Base-by-base conservation (phyloP, 2,329 filamentous ascomycete species). In the Xylariales sp. region DNA sequence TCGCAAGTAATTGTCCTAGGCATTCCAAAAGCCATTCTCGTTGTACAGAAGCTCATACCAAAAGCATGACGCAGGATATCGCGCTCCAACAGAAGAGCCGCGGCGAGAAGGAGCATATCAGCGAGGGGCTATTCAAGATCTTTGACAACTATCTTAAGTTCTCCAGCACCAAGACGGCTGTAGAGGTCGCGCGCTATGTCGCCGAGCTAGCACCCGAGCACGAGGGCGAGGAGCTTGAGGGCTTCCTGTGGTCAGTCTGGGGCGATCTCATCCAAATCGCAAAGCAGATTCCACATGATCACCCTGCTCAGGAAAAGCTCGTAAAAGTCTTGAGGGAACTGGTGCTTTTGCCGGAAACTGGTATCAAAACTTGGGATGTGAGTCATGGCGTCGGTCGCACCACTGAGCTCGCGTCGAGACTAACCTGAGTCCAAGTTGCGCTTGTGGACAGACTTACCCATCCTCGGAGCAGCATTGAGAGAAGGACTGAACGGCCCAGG, bases 401-500 rank as follows among this genome's bases (percentile, higher is more conserved):
- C n/a, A 25, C 11, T 12, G 21, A 15, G 4, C 24, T 19, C 9
- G 1, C 15, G 9, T 4, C 15, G 11, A 7, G 18, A 29, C 20
- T 8, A 21, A 34, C n/a, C 7, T n/a, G 24, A n/a, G 24, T n/a
- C n/a, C 2, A 6, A 57, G 55, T 22, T 21, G 8, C 49, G 46
- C 7, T 34, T 55, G 8, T 60, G 56, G 57, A 46, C 36, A 3
- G 51, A 50, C 3, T 49, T 60, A 9, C 58, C 58, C 3, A 31
- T 55, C 27, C 45, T 60, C 2, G 47, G 50, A 12, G 46, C 51
- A 2, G 39, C 42, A 1, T 40, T 55, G 22, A 44, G 56, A 24
- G 54, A 56, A 25, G 34, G 47, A 22, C 46, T 55, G 7, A 48
- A 55, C 35, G 44, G 46, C 4, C 43, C 46, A 10, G n/a, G n/a